Conservation (phyloP, 352 stramenopile species). For the Pythium phragmitis region DNA sequence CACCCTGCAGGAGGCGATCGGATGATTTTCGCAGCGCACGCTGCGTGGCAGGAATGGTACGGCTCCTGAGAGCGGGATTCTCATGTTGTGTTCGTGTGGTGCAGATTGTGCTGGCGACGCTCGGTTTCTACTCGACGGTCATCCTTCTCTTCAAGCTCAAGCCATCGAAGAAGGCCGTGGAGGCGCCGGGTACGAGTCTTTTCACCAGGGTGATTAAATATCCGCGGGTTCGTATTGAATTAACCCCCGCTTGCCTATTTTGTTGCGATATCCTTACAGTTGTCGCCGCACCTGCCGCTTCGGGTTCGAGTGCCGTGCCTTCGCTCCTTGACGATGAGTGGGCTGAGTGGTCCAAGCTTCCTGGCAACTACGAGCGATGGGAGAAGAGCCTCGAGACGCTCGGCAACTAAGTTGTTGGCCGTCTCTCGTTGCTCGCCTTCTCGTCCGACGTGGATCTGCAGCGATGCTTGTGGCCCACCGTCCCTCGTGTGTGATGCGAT, state of each 20-base stretch:
- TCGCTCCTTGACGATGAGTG: slow-evolving; percentile 87
- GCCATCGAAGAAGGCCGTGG: slow-evolving; percentile 71
- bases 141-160: slow-evolving; percentile 86
- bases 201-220: not conserved
- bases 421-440: slow-evolving; percentile 6
- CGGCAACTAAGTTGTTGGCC: slow-evolving; percentile 56
- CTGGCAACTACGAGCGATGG: slow-evolving; percentile 84
- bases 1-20: not conserved
- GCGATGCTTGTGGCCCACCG: not conserved
- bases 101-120: slow-evolving; percentile 81
- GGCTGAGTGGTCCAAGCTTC: slow-evolving; percentile 83
- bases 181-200: slow-evolving; percentile 43
- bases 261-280: slow-evolving; percentile 25
- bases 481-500: not conserved
- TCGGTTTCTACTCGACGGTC: slow-evolving; percentile 79
- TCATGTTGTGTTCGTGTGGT: not conserved
- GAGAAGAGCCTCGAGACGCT: slow-evolving; percentile 87
- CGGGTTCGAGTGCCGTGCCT: slow-evolving; percentile 60
- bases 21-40: not conserved
- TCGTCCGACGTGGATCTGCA: not conserved
- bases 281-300: slow-evolving; percentile 31
- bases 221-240: not conserved
- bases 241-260: not conserved
- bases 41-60: not conserved
- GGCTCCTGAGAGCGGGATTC: not conserved